Conservation (phyloP, 176 grass and related monocot species). For the Aechmea fasciata region DNA sequence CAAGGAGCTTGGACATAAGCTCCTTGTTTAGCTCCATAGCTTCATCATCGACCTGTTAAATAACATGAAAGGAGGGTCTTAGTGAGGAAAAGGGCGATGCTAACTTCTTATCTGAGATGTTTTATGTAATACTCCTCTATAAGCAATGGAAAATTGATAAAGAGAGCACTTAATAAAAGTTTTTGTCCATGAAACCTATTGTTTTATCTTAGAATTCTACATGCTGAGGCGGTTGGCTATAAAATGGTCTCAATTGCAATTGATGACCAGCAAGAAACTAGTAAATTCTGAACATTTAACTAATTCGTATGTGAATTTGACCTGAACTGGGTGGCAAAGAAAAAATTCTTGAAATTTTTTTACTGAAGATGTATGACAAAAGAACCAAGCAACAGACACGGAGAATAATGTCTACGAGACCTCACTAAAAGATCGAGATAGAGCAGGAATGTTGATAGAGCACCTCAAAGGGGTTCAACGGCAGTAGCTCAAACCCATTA, state of each 20-base stretch:
- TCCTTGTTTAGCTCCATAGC: slow-evolving; percentile 93
- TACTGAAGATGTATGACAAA: too few species aligned
- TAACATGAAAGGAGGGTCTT: neutral
- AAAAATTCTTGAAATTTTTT: too few species aligned
- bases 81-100: neutral
- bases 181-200: neutral
- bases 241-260: neutral
- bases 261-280: neutral
- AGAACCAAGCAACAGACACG: neutral
- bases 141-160: neutral
- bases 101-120: slow-evolving; percentile 3
- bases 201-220: too few species aligned
- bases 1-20: slow-evolving; percentile 72
- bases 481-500: slow-evolving; percentile 81
- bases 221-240: too few species aligned
- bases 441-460: slow-evolving; percentile 7
- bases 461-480: slow-evolving; percentile 76
- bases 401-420: neutral
- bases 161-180: neutral
- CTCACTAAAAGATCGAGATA: slow-evolving; percentile 2
- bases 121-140: neutral
- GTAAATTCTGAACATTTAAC: neutral
- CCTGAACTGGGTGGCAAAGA: neutral
- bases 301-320: neutral
- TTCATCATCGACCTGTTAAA: slow-evolving; percentile 65